Conservation (phyloP, 2,329 filamentous ascomycete genomes). For the Curvularia eragrostidis region DNA sequence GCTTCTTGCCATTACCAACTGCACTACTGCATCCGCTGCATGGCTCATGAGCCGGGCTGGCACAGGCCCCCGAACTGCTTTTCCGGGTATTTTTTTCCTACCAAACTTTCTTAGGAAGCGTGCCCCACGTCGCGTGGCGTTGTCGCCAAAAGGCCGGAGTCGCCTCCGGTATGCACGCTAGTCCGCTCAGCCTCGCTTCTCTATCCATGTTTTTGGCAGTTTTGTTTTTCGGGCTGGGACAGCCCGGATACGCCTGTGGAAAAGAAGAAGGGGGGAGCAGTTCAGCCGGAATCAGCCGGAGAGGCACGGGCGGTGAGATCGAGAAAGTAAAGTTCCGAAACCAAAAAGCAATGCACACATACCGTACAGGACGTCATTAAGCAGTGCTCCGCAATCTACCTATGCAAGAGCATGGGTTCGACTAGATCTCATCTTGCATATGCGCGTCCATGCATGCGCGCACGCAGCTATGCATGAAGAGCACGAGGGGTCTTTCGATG, state of each 20-base stretch:
- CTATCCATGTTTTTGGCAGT: neutral
- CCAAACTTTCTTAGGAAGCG: neutral
- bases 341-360: slow-evolving; percentile 14
- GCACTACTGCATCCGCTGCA: neutral
- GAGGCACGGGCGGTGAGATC: neutral
- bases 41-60: neutral
- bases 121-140: slow-evolving; percentile 1
- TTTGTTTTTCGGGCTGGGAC: neutral
- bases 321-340: slow-evolving; percentile 3
- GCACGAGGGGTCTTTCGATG: slow-evolving; percentile 1
- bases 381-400: slow-evolving; percentile 12
- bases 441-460: neutral
- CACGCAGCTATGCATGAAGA: neutral
- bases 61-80: neutral
- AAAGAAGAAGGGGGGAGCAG: slow-evolving; percentile 4
- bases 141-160: neutral
- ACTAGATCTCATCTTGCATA: slow-evolving; percentile 6
- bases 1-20: neutral
- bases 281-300: slow-evolving; percentile 17
- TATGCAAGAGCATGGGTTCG: slow-evolving; percentile 6
- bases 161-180: neutral
- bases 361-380: slow-evolving; percentile 11
- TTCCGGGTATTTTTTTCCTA: neutral
- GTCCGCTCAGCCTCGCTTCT: neutral
- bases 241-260: neutral